Conservation (phyloP, 306 rosid species). For the Cicer chorassanicum region DNA sequence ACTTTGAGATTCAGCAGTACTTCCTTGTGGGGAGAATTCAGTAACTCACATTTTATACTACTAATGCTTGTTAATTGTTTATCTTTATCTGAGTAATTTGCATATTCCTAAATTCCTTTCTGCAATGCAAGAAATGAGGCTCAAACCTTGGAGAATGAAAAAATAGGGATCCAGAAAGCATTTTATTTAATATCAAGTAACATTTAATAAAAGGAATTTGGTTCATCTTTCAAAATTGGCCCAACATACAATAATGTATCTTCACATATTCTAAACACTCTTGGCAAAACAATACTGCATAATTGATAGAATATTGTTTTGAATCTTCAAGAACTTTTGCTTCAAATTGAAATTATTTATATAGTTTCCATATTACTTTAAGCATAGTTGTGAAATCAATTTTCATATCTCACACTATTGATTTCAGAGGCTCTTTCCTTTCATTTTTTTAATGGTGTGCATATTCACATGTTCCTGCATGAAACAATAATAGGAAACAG, state of each 20-base stretch:
- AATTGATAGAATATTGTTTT: background rate
- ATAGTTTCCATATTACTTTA: background rate
- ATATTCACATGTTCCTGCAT: too few relatives aligned
- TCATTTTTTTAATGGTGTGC: background rate
- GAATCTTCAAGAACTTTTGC: background rate
- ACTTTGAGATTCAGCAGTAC: background rate
- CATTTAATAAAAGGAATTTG: too few relatives aligned
- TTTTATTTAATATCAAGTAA: too few relatives aligned
- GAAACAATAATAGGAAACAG: background rate
- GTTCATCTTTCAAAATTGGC: background rate
- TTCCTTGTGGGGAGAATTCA: background rate
- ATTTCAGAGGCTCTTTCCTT: background rate
- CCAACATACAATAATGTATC: background rate
- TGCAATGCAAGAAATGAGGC: too few relatives aligned
- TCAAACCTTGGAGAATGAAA: too few relatives aligned
- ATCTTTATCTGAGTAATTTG: too few relatives aligned
- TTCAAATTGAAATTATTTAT: background rate
- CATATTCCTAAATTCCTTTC: too few relatives aligned
- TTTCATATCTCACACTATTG: background rate
- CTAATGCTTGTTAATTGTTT: background rate
- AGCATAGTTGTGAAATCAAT: too few relatives aligned
- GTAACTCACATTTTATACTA: too few relatives aligned
- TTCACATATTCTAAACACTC: background rate
- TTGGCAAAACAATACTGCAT: background rate
- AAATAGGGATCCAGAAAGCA: too few relatives aligned